phyloP scores from a whole-genome alignment of 192 early-diverging fungal genomes.

The Coemansia sp. region DNA sequence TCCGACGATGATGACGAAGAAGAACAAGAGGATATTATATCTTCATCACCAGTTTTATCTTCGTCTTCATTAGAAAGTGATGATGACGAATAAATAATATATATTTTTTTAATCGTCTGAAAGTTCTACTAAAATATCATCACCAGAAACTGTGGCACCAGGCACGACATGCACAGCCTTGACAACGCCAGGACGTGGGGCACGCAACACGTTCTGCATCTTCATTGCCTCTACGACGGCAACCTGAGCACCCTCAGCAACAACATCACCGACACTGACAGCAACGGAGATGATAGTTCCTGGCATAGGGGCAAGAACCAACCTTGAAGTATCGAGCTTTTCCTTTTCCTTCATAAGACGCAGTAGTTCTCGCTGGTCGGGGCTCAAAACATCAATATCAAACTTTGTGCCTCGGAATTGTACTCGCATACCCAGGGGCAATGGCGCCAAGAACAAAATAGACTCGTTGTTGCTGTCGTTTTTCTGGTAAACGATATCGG shows the following conservation, averaged over 20 bases:
- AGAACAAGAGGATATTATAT: background rate
- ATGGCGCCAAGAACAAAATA: constrained; percentile 72
- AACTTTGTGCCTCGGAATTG: constrained; percentile 87
- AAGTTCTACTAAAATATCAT: constrained; percentile 77
- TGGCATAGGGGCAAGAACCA: constrained; percentile 90
- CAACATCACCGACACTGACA: constrained; percentile 78
- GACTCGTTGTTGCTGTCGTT: constrained; percentile 14
- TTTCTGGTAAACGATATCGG: constrained; percentile 41
- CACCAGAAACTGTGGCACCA: constrained; percentile 77
- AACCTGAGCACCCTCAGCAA: constrained; percentile 82
- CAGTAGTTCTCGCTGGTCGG: constrained; percentile 65
- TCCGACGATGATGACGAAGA: constrained; percentile 14
- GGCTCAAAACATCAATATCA: constrained; percentile 66
- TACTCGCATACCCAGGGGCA: constrained; percentile 78
- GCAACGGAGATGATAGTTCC: constrained; percentile 83
- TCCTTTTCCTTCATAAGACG: constrained; percentile 79
- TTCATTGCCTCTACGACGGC: constrained; percentile 97
- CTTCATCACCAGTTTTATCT: background rate
- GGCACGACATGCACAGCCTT: constrained; percentile 74
- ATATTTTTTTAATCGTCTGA: constrained; percentile 28
- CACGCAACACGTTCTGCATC: constrained; percentile 93
- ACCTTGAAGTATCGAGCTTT: constrained; percentile 69
- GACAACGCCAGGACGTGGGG: constrained; percentile 76
- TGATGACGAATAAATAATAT: background rate
- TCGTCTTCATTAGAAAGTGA: constrained; percentile 10